Base-by-base conservation (phyloP, 169 alveolate genomes). In the Plasmodium blacklocki region DNA sequence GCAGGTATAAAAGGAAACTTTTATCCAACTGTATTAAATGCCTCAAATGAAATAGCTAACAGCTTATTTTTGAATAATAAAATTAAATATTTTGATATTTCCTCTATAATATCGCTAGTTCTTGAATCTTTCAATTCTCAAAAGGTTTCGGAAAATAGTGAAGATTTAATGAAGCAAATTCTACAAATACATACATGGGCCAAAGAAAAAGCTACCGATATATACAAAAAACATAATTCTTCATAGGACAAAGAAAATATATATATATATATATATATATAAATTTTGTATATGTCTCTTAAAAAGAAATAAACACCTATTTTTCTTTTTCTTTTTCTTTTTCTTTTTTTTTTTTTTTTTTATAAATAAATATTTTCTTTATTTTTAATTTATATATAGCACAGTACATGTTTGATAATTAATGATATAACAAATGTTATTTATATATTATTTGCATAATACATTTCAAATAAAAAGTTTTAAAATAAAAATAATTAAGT, bases 1-100 rank as follows among this genome's bases (percentile, higher is more conserved):
- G 98, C 95, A 12, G 98, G 98, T 32, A 72, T 75, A 67, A 72
- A 73, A 66, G 97, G 97, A 2, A 97, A 96, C 18, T 89, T 93
- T 11, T 91, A 83, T 32, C 96, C 98, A 0, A 96, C 97, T 7
- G 97, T 94, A 21, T 87, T 96, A 62, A 96, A 95, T 78, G 96
- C 96, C 1, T 96, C 98, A 21, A 96, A 96, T 45, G 98, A 96
- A 63, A 75, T 74, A 62, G 97, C 97, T 4, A 96, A 95, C 50
- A 95, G 89, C 58, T 60, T 91, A 18, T 89, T 96, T 76, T 71
- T 94, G 75, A 73, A 83, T 26, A 83, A 91, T 68, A 68, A 86
- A 19, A 94, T 96, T 32, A 60, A 32, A 19, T 92, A 89, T 73
- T 23, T 73, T 56, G 94, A 92, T n/a, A 93, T 93, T 15, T 68